Evolutionary conservation across 345 rosid genomes (phyloP), one percentile per base, ranked within the genome.

Genomic region (Erucastrum elatum): DNA sequence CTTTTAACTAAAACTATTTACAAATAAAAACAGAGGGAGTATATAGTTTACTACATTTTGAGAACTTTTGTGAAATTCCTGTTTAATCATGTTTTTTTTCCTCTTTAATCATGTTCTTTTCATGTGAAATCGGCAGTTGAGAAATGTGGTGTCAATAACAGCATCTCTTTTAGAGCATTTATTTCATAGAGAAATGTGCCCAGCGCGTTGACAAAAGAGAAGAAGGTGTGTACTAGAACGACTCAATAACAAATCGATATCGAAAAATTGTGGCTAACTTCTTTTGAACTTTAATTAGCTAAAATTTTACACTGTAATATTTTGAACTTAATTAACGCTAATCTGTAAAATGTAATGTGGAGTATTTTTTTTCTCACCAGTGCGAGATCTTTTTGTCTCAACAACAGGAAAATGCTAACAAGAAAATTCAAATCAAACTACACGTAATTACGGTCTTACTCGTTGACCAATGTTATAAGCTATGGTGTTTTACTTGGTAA

Each of bases 401-500:
- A 44, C 15, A 44, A 44, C 53, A 44, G 53, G 2, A 11, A 44
- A 44, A 44, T 12, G n/a, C 4, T 44, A 44, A 44, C 4, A 44
- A 44, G 53, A 44, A 44, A 12, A 66, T 44, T 44, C 53, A 77
- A 65, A 41, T 71, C 25, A 12, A 71, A 64, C 39, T 3, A 31
- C 76, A 55, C 76, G 81, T 71, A 71, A 39, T 64, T 55, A 58
- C 16, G 66, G 76, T 77, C 76, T 71, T 64, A 29, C 29, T 71
- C 71, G 35, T 77, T 71, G 81, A 77, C 76, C 46, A 64, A 39
- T 77, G 12, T 44, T 13, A 13, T 53, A 53, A 46, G 46, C 71
- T 49, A 15, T 77, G 49, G 16, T 70, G 71, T 70, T 70, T 76
- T 77, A 70, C 66, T 71, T 64, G 65, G 81, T 77, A 71, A 77